Conservation (phyloP, 208 protist species). For the Trypanosoma brucei region DNA sequence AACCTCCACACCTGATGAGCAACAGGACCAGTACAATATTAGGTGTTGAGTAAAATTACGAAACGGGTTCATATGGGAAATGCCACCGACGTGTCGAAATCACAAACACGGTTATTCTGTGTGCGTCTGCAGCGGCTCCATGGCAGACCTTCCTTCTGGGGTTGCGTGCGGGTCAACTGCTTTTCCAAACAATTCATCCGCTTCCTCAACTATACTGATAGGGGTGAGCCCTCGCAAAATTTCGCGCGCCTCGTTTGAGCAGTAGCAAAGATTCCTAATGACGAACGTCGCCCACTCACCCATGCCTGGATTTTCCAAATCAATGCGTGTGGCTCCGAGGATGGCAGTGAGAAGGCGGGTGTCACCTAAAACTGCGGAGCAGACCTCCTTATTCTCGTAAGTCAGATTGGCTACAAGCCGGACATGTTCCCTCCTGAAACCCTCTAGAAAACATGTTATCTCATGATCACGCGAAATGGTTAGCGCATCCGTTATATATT, state of each 20-base stretch:
- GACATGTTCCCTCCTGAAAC: constrained; percentile 71
- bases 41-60: neutral
- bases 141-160: constrained; percentile 21
- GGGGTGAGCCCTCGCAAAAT: constrained; percentile 51
- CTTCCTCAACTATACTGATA: constrained; percentile 45
- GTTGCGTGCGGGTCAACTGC: constrained; percentile 39
- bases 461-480: constrained; percentile 66
- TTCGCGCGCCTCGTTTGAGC: constrained; percentile 41
- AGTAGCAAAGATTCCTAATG: constrained; percentile 79
- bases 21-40: no score
- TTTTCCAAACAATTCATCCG: constrained; percentile 35
- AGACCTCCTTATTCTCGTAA: constrained; percentile 37
- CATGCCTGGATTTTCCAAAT: constrained; percentile 88
- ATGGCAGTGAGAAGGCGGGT: constrained; percentile 45
- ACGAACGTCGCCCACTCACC: constrained; percentile 86
- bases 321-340: constrained; percentile 68
- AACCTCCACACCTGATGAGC: no score
- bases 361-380: constrained; percentile 31
- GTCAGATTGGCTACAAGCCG: constrained; percentile 74
- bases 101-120: neutral
- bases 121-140: constrained; percentile 4
- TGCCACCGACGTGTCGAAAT: no score
- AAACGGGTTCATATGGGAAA: neutral
- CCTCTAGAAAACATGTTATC: constrained; percentile 68
- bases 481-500: constrained; percentile 57